Conservation (phyloP, 257 asterid species). For the Nicotiana otophora region DNA sequence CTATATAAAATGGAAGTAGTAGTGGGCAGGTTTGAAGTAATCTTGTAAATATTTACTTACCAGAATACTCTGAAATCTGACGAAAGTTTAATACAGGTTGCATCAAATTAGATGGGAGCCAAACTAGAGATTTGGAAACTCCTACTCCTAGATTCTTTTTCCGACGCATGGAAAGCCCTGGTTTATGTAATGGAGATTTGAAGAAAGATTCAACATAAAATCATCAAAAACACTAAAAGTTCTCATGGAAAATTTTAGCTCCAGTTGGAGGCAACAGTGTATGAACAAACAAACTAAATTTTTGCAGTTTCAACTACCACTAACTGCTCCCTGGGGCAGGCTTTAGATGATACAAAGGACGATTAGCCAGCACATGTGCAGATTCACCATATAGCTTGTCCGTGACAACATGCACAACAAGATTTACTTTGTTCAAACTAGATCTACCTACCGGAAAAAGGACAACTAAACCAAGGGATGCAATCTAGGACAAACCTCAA, state of each 20-base stretch:
- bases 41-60: neutral
- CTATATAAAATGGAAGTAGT: too few species aligned
- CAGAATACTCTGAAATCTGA: neutral
- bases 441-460: neutral
- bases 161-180: neutral
- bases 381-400: neutral
- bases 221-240: neutral
- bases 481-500: conserved; percentile 5
- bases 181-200: neutral
- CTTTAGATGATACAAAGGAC: neutral
- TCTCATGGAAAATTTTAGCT: neutral
- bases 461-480: neutral
- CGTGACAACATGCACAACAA: conserved; percentile 10
- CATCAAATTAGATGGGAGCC: neutral
- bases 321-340: neutral
- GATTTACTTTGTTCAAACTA: conserved; percentile 12
- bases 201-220: neutral
- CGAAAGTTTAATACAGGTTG: neutral
- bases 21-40: neutral
- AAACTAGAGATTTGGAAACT: neutral
- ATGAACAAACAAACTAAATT: neutral
- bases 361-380: neutral
- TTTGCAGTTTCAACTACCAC: neutral
- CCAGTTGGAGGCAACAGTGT: neutral
- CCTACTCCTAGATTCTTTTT: neutral